Base-by-base conservation (phyloP, 108 stramenopile genomes). In the Mayamaea pseudoterrestris region DNA sequence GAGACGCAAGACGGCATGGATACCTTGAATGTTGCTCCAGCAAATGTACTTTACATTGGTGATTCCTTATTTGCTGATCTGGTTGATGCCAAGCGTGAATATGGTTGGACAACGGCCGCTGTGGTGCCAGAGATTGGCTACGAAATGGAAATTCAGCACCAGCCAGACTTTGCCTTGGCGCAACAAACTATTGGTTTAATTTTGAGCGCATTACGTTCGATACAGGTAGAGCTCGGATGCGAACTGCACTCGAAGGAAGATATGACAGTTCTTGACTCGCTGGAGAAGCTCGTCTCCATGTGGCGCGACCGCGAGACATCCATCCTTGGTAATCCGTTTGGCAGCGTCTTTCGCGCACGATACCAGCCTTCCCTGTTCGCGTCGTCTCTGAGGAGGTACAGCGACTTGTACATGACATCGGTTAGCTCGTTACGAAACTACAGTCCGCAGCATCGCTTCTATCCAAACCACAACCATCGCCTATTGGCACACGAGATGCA, bases 61-160 rank as follows among this genome's bases (percentile, higher is more conserved):
- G 97, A 98, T 50, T 90, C 89, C 22, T 62, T 98, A 11, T 95
- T 94, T 69, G 94, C 97, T n/a, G 94, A 98, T 74, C 57, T 98
- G 27, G 95, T 97, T 6, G 93, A 94, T 55, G 95, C 93, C 7
- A 93, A 94, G 30, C 78, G 86, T 11, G 83, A 88, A 52, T 88
- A 69, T 44, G 83, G 85, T 2, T 93, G 91, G 91, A 82, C 68
- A 14, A 92, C 90, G 16, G 90, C 83, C n/a, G 90, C 83, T 14
- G 86, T 93, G 9, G 76, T 80, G 7, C 82, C 89, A 2, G 89
- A 90, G 37, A 81, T 90, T 2, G 60, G 78, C 26, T 61, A 54
- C 28, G 81, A 91, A 50, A 61, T 80, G 45, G 69, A 79, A 34
- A 40, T 80, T 5, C 73, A 80, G 46, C 29, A 66, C 24, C 50